Conservation (phyloP, 176 grass and related monocot genomes). For the Bonia amplexicaulis region DNA sequence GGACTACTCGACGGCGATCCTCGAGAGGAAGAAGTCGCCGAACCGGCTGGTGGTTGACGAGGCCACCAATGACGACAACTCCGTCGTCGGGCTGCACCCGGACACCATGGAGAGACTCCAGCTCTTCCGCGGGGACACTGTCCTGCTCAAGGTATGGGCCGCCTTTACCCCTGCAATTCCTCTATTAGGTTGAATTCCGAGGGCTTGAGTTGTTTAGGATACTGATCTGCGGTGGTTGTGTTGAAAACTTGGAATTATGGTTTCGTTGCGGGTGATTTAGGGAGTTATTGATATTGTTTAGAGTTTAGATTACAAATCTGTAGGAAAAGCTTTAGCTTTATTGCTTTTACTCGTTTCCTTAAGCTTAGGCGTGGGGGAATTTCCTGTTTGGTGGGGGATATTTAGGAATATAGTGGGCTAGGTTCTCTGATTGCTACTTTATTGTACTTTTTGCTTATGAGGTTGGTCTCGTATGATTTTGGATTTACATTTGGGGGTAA, state of each 20-base stretch:
- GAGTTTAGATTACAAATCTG: background rate
- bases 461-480: background rate
- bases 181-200: background rate
- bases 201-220: background rate
- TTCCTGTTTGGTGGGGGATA: background rate
- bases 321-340: background rate
- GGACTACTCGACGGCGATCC: slow-evolving; percentile 74
- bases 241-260: background rate
- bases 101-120: slow-evolving; percentile 83
- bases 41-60: slow-evolving; percentile 81
- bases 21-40: slow-evolving; percentile 80
- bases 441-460: background rate
- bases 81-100: slow-evolving; percentile 62
- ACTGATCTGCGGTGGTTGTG: background rate
- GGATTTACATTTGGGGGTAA: background rate
- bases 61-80: slow-evolving; percentile 82
- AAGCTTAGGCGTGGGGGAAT: background rate
- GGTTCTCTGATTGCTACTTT: background rate
- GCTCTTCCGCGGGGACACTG: slow-evolving; percentile 78
- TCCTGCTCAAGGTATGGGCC: slow-evolving; percentile 59
- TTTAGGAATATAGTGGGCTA: background rate
- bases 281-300: too few relatives aligned
- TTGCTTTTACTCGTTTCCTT: background rate
- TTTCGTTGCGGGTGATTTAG: background rate
- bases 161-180: background rate